Evolutionary conservation across 345 rosid genomes (phyloP), one percentile per base, ranked within the genome.

Genomic region (Arabis hirsuta): DNA sequence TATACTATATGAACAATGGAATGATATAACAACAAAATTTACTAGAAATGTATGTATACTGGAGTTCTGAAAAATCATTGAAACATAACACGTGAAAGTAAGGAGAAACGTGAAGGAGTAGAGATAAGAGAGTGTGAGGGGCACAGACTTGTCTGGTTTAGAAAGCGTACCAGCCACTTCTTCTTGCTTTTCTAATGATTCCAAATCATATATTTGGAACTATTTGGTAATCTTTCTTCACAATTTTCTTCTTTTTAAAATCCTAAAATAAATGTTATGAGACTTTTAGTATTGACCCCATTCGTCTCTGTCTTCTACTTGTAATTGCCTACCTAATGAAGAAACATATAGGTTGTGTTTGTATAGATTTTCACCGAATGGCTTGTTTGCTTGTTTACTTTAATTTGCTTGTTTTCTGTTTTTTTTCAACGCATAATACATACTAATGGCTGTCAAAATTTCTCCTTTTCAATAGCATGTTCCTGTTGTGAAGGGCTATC

Each of bases 181-280:
- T 36, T 36, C 36, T 32, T 32, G 36, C 43, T 32, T 74, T 68
- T 61, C 51, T 61, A 75, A 68, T 68, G 57, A 69, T 69, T 69
- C 79, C 70, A 75, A 75, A 75, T 69, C 44, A 75, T 62, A 53
- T 34, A 62, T 34, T 75, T 69, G 74, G 69, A 68, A 31, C 47
- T 54, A 62, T 69, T 27, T 67, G 69, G 39, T 59, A 24, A 22
- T 52, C 62, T 66, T 48, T 11, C 78, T 45, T 57, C 32, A 46
- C 43, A 46, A 55, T 46, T 36, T 14, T 65, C 6, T 39, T 73
- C 5, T 39, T 57, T 38, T 32, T 32, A 0, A 7, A 10, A 7
- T 7, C 43, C 73, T 55, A 67, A 74, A 31, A 36, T 36, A 36
- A 22, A 36, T 36, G 39, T 62, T 52, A 66, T 41, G 22, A 48